Evolutionary conservation across 371 early-diverging fungal species (phyloP), one percentile per base, ranked within the genome.

Genomic region (Mortierella sp.): DNA sequence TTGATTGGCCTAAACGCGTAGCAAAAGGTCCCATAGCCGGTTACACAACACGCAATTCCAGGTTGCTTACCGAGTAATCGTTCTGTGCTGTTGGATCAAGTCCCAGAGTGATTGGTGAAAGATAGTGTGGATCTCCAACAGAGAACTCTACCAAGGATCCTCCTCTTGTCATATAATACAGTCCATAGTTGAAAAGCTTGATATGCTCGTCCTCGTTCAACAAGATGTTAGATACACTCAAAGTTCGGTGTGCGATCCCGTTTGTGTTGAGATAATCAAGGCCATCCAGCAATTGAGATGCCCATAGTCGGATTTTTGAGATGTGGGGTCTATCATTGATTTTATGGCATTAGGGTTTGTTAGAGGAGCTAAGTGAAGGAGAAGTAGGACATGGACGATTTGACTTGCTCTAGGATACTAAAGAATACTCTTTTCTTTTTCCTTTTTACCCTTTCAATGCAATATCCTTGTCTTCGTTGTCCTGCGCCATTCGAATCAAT

Each of bases 141-240:
- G 90, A 90, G 69, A 91, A 91, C 67, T 91, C 89, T 4, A 92
- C 88, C 60, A 89, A 68, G 23, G 66, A 68, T 0, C 89, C 89
- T 25, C 82, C 76, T 15, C 83, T 77, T 6, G 92, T 92, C 88
- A 92, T 89, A 57, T 87, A 84, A 64, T 82, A 84, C 19, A 92
- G 79, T 25, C 92, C 92, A 77, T 87, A 89, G 43, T 89, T 86
- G 37, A 83, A 85, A 16, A 92, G 66, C 66, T 90, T 91, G 30
- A 89, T 68, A 23, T 74, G 72, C 12, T 82, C 83, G 82, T 87
- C 74, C 57, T 53, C 46, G 57, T 46, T 68, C 57, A 90, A 58
- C 60, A 90, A 55, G 11, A 90, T 76, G 71, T 90, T 89, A 6
- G 81, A 71, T 0, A 86, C 84, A 15, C 84, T 73, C 29, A 91